A percentile compares a stretch with the other conserved stretches of the same genome.
These are phyloP conservation scores for Penicillium bialowiezense DNA, from an alignment of 495 filamentous ascomycete genomes.

Conservation along the genomic window DNA sequence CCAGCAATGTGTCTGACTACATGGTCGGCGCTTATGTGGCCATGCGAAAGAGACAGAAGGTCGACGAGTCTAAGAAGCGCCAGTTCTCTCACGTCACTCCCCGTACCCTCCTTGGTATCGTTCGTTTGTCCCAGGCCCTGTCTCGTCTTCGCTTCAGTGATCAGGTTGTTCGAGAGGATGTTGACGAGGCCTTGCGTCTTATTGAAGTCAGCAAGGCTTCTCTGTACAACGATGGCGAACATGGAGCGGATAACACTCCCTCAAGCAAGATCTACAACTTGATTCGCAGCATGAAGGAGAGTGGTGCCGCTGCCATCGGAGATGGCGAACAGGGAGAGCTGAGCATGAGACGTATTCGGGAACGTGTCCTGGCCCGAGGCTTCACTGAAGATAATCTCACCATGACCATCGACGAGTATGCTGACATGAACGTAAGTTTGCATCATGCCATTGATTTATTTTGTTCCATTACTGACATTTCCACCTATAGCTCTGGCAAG, in stretches of 20 bases:
- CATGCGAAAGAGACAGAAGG: slow-evolving; percentile 82
- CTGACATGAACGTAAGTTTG: slow-evolving; percentile 75
- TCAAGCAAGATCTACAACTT: slow-evolving; percentile 92
- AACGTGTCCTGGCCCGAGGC: slow-evolving; percentile 90
- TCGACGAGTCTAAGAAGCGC: slow-evolving; percentile 81
- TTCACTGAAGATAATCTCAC: slow-evolving; percentile 93
- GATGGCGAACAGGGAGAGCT: slow-evolving; percentile 73
- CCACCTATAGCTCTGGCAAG: slow-evolving; percentile 82
- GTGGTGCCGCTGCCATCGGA: slow-evolving; percentile 71
- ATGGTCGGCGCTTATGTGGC: slow-evolving; percentile 94
- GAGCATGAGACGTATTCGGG: slow-evolving; percentile 80
- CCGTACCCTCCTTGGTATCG: slow-evolving; percentile 86
- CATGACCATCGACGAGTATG: slow-evolving; percentile 85
- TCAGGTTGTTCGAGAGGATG: slow-evolving; percentile 82
- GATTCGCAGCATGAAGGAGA: slow-evolving; percentile 78
- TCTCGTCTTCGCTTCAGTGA: slow-evolving; percentile 86
- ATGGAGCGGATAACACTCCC: slow-evolving; percentile 68
- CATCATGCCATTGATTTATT: not conserved
- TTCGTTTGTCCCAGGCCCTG: slow-evolving; percentile 93
- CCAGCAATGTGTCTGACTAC: slow-evolving; percentile 83
- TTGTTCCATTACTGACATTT: slow-evolving; percentile 15
- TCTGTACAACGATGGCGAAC: slow-evolving; percentile 63
- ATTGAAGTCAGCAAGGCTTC: slow-evolving; percentile 89
- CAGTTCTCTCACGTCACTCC: slow-evolving; percentile 91
- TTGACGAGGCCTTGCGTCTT: slow-evolving; percentile 89